These are phyloP conservation scores for Fistulifera solaris DNA, from an alignment of 108 stramenopile genomes.

Conservation along the genomic window DNA sequence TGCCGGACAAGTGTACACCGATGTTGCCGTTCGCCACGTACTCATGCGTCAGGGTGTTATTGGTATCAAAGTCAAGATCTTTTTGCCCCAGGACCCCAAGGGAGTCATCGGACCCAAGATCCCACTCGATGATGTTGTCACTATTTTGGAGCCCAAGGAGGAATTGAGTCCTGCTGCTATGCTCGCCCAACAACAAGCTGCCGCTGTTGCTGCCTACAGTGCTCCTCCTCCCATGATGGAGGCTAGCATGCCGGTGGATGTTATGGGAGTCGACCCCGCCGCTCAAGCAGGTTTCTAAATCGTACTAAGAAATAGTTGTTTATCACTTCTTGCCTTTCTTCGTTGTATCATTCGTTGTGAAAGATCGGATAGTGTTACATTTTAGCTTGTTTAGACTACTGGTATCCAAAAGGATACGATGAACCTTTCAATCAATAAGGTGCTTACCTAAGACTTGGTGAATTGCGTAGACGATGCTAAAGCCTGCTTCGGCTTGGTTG, in stretches of 20 bases:
- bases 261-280: neutral
- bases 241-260: conserved; percentile 5
- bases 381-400: too few species aligned
- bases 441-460: too few species aligned
- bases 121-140: conserved; percentile 87
- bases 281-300: conserved; percentile 6
- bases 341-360: too few species aligned
- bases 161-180: conserved; percentile 62
- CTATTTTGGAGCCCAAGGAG: conserved; percentile 87
- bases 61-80: conserved; percentile 97
- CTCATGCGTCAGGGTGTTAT: conserved; percentile 99
- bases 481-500: too few species aligned
- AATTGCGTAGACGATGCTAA: too few species aligned
- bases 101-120: conserved; percentile 83
- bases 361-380: too few species aligned
- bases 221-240: conserved; percentile 8
- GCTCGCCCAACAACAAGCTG: conserved; percentile 54
- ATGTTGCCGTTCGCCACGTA: conserved; percentile 97
- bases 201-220: too few species aligned
- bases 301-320: too few species aligned
- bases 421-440: too few species aligned
- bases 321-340: too few species aligned
- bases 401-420: too few species aligned
- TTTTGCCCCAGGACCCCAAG: conserved; percentile 97
- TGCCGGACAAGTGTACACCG: conserved; percentile 96